phyloP scores from a whole-genome alignment of 441 rosid genomes.

The Croton laevigatus region DNA sequence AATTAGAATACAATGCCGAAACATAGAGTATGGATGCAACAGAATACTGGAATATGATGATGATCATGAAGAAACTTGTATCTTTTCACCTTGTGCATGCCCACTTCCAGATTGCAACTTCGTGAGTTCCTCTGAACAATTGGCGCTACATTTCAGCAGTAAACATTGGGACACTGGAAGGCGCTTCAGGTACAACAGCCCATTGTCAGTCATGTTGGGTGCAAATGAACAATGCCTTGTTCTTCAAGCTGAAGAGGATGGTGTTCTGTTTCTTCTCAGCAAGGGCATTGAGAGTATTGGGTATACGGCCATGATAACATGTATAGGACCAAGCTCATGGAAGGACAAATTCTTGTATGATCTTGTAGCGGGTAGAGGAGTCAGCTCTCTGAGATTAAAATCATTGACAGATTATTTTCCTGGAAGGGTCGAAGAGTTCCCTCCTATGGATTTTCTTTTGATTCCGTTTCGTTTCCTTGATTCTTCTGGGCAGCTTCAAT shows the following conservation, averaged over 20 bases:
- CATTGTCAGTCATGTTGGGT: conserved; percentile 9
- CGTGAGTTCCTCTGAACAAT: conserved; percentile 33
- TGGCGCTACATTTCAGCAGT: conserved; percentile 35
- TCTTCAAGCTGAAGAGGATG: conserved; percentile 29
- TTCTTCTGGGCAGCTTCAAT: conserved; percentile 14
- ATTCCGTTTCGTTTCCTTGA: conserved; percentile 21
- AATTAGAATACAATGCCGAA: conserved; percentile 22
- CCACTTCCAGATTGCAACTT: conserved; percentile 38
- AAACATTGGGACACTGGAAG: conserved; percentile 28
- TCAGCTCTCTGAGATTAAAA: conserved; percentile 19
- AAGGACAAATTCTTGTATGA: conserved; percentile 14
- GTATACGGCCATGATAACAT: conserved; percentile 18
- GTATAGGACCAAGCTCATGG: conserved; percentile 23
- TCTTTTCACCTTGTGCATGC: conserved; percentile 43
- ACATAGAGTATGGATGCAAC: conserved; percentile 33
- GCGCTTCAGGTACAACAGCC: conserved; percentile 24
- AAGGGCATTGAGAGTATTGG: conserved; percentile 20
- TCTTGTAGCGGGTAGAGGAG: conserved; percentile 17
- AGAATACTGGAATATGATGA: conserved; percentile 24
- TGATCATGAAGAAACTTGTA: conserved; percentile 37
- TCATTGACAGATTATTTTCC: conserved; percentile 21
- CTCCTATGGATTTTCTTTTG: conserved; percentile 22
- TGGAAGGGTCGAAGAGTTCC: background rate
- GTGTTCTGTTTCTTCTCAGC: conserved; percentile 30
- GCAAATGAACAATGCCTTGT: conserved; percentile 7